phyloP scores from a whole-genome alignment of 768 basidiomycete genomes.

The Coprinopsis marcescibilis region DNA sequence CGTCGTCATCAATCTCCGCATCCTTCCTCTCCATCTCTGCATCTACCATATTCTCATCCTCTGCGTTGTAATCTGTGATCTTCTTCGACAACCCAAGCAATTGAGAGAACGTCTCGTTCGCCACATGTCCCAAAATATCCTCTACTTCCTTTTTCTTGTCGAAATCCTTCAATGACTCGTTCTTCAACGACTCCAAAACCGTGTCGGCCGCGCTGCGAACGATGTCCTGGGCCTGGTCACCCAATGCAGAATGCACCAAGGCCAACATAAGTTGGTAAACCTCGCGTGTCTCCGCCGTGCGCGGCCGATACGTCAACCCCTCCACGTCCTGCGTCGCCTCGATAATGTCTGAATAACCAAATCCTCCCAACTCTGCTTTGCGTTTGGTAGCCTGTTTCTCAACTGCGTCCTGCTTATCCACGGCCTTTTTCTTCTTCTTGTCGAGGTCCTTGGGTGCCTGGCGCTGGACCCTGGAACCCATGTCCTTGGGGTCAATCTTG shows the following conservation, averaged over 20 bases:
- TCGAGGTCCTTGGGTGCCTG: constrained; percentile 83
- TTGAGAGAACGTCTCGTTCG: constrained; percentile 75
- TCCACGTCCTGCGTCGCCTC: constrained; percentile 93
- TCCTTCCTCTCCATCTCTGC: constrained; percentile 78
- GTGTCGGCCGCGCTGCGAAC: constrained; percentile 94
- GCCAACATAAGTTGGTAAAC: constrained; percentile 90
- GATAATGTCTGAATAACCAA: constrained; percentile 87
- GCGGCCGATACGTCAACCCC: constrained; percentile 86
- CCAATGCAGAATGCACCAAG: constrained; percentile 74
- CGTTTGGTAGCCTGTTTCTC: constrained; percentile 61
- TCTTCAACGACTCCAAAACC: constrained; percentile 84
- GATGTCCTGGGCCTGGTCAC: constrained; percentile 94
- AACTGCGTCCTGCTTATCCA: constrained; percentile 35
- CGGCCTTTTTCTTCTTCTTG: constrained; percentile 89
- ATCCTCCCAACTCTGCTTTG: constrained; percentile 53
- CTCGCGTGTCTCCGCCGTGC: constrained; percentile 91
- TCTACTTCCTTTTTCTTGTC: constrained; percentile 96
- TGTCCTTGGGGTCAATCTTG: constrained; percentile 81
- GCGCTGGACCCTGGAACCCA: constrained; percentile 87
- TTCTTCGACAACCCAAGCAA: constrained; percentile 85
- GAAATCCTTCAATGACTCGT: constrained; percentile 86
- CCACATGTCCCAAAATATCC: constrained; percentile 58
- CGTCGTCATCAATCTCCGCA: constrained; percentile 90
- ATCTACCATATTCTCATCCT: constrained; percentile 75
- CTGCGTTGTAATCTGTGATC: constrained; percentile 91